These are phyloP conservation scores for Pseudogymnoascus sp. DNA, from an alignment of 2,329 filamentous ascomycete genomes.

Conservation along the genomic window DNA sequence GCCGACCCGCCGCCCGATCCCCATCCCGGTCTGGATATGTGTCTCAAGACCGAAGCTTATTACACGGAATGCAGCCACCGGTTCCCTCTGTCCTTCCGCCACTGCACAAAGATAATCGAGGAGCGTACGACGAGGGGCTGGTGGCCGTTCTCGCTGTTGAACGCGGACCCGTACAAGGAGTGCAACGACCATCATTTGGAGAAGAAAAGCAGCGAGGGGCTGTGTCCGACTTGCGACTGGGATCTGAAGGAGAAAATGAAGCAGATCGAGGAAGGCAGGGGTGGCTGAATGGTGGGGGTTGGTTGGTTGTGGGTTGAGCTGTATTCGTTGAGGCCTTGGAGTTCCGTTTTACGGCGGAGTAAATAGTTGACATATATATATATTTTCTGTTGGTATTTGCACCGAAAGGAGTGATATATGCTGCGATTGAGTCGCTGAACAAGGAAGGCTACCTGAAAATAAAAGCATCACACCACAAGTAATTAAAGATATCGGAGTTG, in stretches of 20 bases:
- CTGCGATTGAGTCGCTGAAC: background rate
- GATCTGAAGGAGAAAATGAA: background rate
- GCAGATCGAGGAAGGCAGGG: background rate
- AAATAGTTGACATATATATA: background rate
- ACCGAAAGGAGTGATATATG: background rate
- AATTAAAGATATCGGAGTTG: background rate
- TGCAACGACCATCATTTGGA: background rate
- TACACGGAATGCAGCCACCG: background rate
- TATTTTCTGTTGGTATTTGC: background rate
- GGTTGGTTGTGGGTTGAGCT: background rate
- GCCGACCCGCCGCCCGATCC: background rate
- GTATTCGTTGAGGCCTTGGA: background rate
- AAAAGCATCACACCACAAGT: background rate
- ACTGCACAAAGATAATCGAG: background rate
- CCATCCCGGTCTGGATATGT: background rate
- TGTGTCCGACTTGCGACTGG: conserved; percentile 1
- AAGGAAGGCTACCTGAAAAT: background rate
- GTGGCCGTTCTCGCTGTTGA: background rate
- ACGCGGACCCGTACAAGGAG: conserved; percentile 1
- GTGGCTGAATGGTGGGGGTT: background rate
- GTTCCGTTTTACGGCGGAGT: background rate
- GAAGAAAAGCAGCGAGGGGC: background rate
- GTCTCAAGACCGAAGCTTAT: conserved; percentile 4
- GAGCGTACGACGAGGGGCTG: background rate
- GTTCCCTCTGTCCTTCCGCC: background rate